These are phyloP conservation scores for Sarocladium oryzae DNA, from an alignment of 2,329 filamentous ascomycete species.

Conservation along the genomic window DNA sequence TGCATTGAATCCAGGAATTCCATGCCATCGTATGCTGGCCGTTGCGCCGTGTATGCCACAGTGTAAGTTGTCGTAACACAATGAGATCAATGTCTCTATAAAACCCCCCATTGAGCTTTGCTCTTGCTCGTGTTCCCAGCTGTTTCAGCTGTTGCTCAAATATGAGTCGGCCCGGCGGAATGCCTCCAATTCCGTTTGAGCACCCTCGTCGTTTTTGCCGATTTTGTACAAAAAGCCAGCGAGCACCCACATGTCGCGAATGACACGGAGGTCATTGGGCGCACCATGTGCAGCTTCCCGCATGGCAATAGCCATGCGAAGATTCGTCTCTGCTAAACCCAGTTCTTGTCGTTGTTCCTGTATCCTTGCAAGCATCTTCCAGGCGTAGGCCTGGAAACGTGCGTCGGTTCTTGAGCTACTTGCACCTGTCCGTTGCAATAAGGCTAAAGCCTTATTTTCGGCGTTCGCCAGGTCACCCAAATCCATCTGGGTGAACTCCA, in stretches of 20 bases:
- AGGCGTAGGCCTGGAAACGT: constrained; percentile 31
- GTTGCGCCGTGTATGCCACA: constrained; percentile 4
- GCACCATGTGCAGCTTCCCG: constrained; percentile 29
- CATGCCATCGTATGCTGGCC: constrained; percentile 2
- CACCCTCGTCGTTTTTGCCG: constrained; percentile 21
- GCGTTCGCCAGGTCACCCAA: constrained; percentile 25
- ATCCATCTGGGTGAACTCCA: constrained; percentile 34
- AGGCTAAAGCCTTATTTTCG: constrained; percentile 22
- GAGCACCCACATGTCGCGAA: constrained; percentile 33
- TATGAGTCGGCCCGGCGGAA: constrained; percentile 25
- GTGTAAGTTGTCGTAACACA: neutral
- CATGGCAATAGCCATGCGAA: constrained; percentile 25
- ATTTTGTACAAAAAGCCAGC: constrained; percentile 26
- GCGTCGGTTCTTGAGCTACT: constrained; percentile 21
- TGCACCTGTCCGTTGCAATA: constrained; percentile 20
- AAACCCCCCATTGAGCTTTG: neutral
- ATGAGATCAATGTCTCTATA: neutral
- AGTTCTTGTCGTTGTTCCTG: constrained; percentile 26
- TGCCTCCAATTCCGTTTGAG: constrained; percentile 24
- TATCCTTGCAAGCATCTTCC: constrained; percentile 30
- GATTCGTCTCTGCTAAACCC: constrained; percentile 25
- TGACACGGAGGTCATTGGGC: constrained; percentile 27
- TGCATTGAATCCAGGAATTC: neutral
- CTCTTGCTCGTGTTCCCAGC: neutral
- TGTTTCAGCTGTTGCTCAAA: constrained; percentile 16